Evolutionary conservation across 345 rosid genomes (phyloP), one percentile per base, ranked within the genome.

Genomic region (Erysimum cheiranthoides): DNA sequence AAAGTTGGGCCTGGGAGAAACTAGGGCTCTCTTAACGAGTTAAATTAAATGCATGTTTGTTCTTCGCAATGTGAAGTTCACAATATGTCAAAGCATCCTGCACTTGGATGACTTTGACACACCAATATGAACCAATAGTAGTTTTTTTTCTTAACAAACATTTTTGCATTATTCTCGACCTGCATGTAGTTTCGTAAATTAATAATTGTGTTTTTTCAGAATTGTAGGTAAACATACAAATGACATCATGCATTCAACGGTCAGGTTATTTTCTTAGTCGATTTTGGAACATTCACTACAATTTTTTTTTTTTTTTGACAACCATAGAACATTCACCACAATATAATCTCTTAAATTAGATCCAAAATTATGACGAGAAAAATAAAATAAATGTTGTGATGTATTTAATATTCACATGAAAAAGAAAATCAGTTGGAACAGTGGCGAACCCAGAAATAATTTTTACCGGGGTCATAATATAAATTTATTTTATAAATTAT

Each of bases 41-140:
- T 38, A 18, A 62, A 17, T 39, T 51, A 31, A 63, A 28, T 28
- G 61, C 53, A 62, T 32, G 28, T 10, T 51, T 51, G 35, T 4
- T 58, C 25, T 16, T 34, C 10, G 12, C 16, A 45, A 5, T 40
- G 46, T 40, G 14, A 4, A 40, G 16, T 38, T 50, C 46, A 63
- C 45, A 63, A 8, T 32, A 43, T 36, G 43, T 27, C 53, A 6
- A 28, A 51, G 14, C 46, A 30, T 34, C 35, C 53, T 40, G 47
- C 36, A 54, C 57, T 8, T 31, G 16, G 64, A n/a, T n/a, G n/a
- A 73, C 64, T 40, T 54, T 73, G 71, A 65, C 51, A 61, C 13
- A 36, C 49, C 59, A 28, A 50, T 61, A 39, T 61, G 52, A 61
- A 61, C 32, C 14, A 27, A 52, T 51, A 52, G 3, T 38, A 3